Base-by-base conservation (phyloP, 208 protist species). In the Lotmaria passim region DNA sequence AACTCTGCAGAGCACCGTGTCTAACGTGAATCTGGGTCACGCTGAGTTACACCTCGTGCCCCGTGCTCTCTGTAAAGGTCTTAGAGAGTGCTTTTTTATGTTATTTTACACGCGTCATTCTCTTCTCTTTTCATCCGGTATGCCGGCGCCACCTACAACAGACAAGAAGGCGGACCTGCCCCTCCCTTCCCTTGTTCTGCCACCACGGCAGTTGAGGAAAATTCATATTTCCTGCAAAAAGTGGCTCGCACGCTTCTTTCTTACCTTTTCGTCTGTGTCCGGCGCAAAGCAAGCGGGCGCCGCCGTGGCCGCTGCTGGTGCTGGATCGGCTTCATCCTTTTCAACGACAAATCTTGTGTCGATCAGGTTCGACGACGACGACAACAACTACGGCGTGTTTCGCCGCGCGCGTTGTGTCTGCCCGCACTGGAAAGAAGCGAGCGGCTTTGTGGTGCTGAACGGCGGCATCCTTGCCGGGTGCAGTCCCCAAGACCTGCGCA, bases 391-490 rank as follows among this genome's bases (percentile, higher is more conserved):
- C 31, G 59, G 58, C 11, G 31, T 59, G 6, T 19, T 12, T 31
- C 3, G 33, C 47, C 5, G 53, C 47, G 36, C 44, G 2, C 17
- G 14, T 24, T 36, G 34, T 41, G 62, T 58, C 38, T 56, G 51
- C 33, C 19, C 33, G 12, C 43, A 26, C 11, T 69, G 7, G 31
- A 44, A 21, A 48, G 43, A 46, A 19, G 48, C 57, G 0, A 74
- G 62, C 21, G 87, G 79, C 1, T 87, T 86, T 56, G 58, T 93
- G 26, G 87, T 74, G 2, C 51, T 93, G n/a, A 93, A 93, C 52
- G 79, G 76, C 5, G 87, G 87, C 39, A 61, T 83, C 21, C 70
- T 87, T 3, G 72, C 84, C 4, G 82, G 87, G 14, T 79, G 78
- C 39, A 79, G 52, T 4, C 84, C 87, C 1, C 78, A 78, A 61